phyloP scores from a whole-genome alignment of 345 rosid species.

The Brassica rapa region DNA sequence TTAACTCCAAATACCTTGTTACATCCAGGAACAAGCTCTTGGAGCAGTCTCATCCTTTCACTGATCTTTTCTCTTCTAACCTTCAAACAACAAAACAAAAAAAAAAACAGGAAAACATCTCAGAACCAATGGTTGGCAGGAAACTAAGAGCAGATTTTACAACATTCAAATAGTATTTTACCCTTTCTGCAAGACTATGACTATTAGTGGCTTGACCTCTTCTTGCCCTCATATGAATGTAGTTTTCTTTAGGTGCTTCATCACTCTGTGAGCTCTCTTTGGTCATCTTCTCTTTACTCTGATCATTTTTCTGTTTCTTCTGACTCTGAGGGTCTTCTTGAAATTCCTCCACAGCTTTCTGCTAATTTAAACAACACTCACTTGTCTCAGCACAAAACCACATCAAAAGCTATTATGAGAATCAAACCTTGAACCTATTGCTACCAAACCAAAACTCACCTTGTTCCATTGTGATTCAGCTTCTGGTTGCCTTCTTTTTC shows the following conservation, averaged over 20 bases:
- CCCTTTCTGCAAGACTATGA: conserved; percentile 98
- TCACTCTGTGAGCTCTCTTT: conserved; percentile 66
- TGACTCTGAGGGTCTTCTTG: conserved; percentile 57
- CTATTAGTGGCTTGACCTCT: conserved; percentile 98
- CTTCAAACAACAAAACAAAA: conserved; percentile 42
- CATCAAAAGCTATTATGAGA: conserved; percentile 15
- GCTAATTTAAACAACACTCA: conserved; percentile 16
- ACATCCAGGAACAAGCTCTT: conserved; percentile 98
- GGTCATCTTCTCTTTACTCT: conserved; percentile 53
- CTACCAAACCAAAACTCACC: conserved; percentile 47
- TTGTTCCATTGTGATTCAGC: conserved; percentile 54
- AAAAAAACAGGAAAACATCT: background rate
- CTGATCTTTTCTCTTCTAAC: conserved; percentile 97
- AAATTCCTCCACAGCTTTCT: conserved; percentile 54
- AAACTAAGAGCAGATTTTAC: background rate
- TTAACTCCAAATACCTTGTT: conserved; percentile 64
- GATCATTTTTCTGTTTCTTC: conserved; percentile 63
- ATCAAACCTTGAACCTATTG: background rate
- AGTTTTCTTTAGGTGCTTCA: conserved; percentile 75
- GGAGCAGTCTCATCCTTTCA: conserved; percentile 93
- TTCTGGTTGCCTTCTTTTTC: conserved; percentile 60
- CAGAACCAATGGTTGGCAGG: conserved; percentile 14
- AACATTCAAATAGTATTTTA: conserved; percentile 28
- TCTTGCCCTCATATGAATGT: conserved; percentile 90
- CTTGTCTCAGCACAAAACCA: conserved; percentile 39